phyloP scores from a whole-genome alignment of 345 rosid species.

The Toxicodendron radicans region DNA sequence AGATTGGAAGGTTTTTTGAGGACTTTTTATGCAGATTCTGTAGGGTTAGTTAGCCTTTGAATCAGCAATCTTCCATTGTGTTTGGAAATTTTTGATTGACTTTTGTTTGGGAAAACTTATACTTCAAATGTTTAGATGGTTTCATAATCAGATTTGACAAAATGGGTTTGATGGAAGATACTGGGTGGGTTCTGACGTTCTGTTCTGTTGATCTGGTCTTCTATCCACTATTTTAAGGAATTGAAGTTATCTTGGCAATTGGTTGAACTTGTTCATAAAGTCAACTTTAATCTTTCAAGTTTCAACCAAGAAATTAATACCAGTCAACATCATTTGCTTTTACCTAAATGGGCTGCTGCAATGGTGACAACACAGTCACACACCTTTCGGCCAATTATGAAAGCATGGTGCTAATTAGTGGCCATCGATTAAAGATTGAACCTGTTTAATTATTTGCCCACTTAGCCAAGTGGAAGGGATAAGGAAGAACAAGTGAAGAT shows the following conservation, averaged over 20 bases:
- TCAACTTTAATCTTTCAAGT: not conserved
- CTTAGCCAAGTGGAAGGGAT: not conserved
- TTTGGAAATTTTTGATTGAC: not conserved
- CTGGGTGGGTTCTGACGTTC: no score
- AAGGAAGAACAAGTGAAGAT: not conserved
- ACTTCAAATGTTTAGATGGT: not conserved
- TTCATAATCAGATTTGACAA: not conserved
- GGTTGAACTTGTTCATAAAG: not conserved
- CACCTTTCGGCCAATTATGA: no score
- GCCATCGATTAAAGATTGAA: not conserved
- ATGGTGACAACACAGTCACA: not conserved
- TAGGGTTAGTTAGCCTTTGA: constrained; percentile 1
- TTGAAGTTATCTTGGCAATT: not conserved
- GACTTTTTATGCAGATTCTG: not conserved
- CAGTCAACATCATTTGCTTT: not conserved
- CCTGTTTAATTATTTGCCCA: not conserved
- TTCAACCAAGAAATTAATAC: not conserved
- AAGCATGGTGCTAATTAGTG: not conserved
- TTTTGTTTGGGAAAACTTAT: not conserved
- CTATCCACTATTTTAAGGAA: no score
- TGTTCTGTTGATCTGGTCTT: no score
- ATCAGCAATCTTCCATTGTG: not conserved
- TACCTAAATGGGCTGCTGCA: not conserved
- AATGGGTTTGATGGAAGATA: not conserved
- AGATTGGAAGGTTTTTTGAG: constrained; percentile 1